These are phyloP conservation scores for Achlya hypogyna DNA, from an alignment of 352 stramenopile genomes.

Conservation along the genomic window DNA sequence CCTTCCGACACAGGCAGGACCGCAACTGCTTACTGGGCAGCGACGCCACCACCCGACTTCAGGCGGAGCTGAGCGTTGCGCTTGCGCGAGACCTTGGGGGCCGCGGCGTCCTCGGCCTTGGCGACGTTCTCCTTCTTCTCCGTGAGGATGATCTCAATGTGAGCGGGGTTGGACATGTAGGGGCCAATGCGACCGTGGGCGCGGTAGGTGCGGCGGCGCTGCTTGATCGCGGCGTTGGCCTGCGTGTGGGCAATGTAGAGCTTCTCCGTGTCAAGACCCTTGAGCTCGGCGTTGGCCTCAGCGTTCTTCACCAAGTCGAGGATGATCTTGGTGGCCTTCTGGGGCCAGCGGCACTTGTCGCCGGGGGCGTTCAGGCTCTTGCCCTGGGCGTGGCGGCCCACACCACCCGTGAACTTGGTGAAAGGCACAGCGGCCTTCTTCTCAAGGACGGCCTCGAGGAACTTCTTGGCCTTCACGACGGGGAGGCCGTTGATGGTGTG, in stretches of 20 bases:
- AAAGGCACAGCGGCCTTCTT: conserved; percentile 98
- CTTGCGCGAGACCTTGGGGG: conserved; percentile 79
- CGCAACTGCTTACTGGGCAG: conserved; percentile 43
- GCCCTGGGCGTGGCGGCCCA: conserved; percentile 95
- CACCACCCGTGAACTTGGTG: conserved; percentile 98
- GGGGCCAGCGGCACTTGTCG: conserved; percentile 97
- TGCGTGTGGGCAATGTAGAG: conserved; percentile 97
- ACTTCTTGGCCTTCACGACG: conserved; percentile 91
- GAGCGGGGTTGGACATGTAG: conserved; percentile 98
- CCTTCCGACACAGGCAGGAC: not conserved
- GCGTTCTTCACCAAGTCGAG: conserved; percentile 98
- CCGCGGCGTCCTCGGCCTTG: conserved; percentile 80
- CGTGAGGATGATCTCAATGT: conserved; percentile 99
- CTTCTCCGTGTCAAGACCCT: conserved; percentile 94
- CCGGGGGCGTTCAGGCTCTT: conserved; percentile 92
- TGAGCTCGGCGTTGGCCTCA: conserved; percentile 97
- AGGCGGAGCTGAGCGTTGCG: conserved; percentile 82
- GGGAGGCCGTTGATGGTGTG: conserved; percentile 98
- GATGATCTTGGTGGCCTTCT: conserved; percentile 98
- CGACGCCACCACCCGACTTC: conserved; percentile 80
- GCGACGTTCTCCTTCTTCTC: conserved; percentile 92
- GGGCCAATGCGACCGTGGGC: conserved; percentile 95
- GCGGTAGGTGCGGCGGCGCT: conserved; percentile 98
- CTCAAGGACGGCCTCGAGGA: conserved; percentile 94
- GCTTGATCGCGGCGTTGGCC: conserved; percentile 96